Percentiles rank a stretch among this genome's conserved stretches.
phyloP scores from a whole-genome alignment of 2,329 filamentous ascomycete species.

The Gaeumannomyces tritici region DNA sequence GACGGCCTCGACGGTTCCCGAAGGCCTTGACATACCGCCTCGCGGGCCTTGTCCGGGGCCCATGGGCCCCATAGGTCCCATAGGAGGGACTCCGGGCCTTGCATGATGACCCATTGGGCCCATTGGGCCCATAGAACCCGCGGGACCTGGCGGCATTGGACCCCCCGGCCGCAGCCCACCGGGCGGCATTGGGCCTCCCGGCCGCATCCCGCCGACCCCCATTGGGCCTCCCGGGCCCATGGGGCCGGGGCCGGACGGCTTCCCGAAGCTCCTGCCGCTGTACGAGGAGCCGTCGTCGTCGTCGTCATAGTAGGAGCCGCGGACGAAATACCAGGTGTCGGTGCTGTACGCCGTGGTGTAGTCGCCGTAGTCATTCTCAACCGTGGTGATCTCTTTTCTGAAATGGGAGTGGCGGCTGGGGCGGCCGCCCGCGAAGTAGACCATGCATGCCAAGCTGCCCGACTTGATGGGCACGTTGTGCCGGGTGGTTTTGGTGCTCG shows the following conservation, averaged over 20 bases:
- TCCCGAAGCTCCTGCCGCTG: neutral
- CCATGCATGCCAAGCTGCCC: constrained; percentile 4
- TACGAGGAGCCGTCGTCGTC: neutral
- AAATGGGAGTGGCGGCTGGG: constrained; percentile 9
- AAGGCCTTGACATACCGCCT: neutral
- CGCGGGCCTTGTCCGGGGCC: no score
- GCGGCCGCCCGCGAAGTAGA: constrained; percentile 10
- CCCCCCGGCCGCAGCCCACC: neutral
- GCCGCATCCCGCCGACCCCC: neutral
- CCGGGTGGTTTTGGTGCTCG: neutral
- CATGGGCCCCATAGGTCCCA: neutral
- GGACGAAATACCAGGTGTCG: constrained; percentile 6
- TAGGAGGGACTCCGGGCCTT: neutral
- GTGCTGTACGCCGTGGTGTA: constrained; percentile 3
- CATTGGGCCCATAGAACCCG: neutral
- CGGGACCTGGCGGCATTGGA: neutral
- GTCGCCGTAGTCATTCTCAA: constrained; percentile 8
- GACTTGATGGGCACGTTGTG: constrained; percentile 6
- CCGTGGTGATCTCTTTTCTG: constrained; percentile 7
- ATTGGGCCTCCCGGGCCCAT: neutral
- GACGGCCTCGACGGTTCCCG: neutral
- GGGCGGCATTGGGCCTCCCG: neutral
- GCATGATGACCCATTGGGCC: neutral
- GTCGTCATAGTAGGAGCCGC: constrained; percentile 6
- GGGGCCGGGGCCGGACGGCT: neutral